Evolutionary conservation across 371 early-diverging fungal species (phyloP).

Genomic region (Sporodiniella umbellata): DNA sequence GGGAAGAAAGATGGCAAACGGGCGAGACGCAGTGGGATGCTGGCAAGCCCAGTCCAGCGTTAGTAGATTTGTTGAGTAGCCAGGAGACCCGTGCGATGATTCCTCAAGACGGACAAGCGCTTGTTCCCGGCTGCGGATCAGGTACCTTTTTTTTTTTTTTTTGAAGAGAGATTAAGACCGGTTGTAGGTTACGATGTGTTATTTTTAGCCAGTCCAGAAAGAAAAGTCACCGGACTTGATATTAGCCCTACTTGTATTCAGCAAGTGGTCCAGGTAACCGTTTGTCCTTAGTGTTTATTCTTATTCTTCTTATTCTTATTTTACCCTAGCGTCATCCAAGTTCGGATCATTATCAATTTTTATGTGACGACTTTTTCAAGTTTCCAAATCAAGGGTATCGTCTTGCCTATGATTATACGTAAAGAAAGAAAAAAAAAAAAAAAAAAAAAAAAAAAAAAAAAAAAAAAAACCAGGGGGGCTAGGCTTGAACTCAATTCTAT

Average conservation of each 20-base stretch:
- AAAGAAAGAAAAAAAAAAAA: constrained; percentile 3
- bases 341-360: constrained; percentile 47
- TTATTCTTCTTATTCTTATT: too few species aligned
- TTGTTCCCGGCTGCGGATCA: constrained; percentile 87
- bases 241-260: constrained; percentile 66
- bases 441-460: too few species aligned
- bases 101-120: constrained; percentile 54
- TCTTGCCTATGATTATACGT: constrained; percentile 86
- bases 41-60: constrained; percentile 61
- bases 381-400: constrained; percentile 63
- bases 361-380: constrained; percentile 71
- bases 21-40: constrained; percentile 63
- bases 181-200: constrained; percentile 78
- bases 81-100: constrained; percentile 48
- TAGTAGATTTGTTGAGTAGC: constrained; percentile 59
- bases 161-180: too few species aligned
- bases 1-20: constrained; percentile 57
- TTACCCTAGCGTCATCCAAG: constrained; percentile 31
- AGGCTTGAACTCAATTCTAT: too few species aligned
- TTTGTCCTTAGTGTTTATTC: too few species aligned
- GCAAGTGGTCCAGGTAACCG: constrained; percentile 45
- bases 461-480: too few species aligned
- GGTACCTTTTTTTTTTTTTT: constrained; percentile 24
- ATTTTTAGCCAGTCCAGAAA: constrained; percentile 56
- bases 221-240: constrained; percentile 69